These are phyloP conservation scores for Boletus vinaceobasis DNA, from an alignment of 768 basidiomycete genomes.

Conservation along the genomic window DNA sequence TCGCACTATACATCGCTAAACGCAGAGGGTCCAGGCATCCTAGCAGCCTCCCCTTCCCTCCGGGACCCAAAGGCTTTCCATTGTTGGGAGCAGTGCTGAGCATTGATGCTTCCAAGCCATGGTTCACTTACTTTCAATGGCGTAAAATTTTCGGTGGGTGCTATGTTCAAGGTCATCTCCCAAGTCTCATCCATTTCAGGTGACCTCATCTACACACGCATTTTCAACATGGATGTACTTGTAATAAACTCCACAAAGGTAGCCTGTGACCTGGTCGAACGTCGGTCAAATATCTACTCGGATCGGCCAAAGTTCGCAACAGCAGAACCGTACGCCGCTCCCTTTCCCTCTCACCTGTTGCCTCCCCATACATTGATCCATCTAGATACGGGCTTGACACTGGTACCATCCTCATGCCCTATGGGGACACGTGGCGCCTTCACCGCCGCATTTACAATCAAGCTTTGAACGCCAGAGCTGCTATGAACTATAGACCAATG, in stretches of 20 bases:
- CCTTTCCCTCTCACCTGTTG: neutral
- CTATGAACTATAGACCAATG: conserved; percentile 28
- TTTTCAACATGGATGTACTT: conserved; percentile 24
- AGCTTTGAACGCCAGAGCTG: conserved; percentile 28
- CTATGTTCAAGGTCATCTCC: neutral
- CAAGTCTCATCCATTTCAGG: conserved; percentile 12
- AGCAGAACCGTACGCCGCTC: conserved; percentile 16
- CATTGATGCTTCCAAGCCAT: conserved; percentile 29
- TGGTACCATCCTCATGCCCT: conserved; percentile 33
- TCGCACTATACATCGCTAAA: conserved; percentile 11
- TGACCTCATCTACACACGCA: conserved; percentile 19
- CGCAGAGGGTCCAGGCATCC: neutral
- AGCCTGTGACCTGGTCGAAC: conserved; percentile 27
- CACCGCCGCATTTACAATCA: conserved; percentile 36
- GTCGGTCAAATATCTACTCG: conserved; percentile 32
- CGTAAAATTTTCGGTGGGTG: conserved; percentile 23
- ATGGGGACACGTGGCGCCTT: conserved; percentile 39
- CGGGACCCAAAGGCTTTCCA: conserved; percentile 49
- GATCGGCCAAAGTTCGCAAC: conserved; percentile 30
- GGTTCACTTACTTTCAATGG: conserved; percentile 35
- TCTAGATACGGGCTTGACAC: conserved; percentile 34
- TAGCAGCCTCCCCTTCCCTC: conserved; percentile 35
- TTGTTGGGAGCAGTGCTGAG: conserved; percentile 25
- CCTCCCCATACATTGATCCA: neutral
- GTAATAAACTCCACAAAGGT: conserved; percentile 29